Base-by-base conservation (phyloP, 352 stramenopile species). In the Phytophthora boehmeriae region DNA sequence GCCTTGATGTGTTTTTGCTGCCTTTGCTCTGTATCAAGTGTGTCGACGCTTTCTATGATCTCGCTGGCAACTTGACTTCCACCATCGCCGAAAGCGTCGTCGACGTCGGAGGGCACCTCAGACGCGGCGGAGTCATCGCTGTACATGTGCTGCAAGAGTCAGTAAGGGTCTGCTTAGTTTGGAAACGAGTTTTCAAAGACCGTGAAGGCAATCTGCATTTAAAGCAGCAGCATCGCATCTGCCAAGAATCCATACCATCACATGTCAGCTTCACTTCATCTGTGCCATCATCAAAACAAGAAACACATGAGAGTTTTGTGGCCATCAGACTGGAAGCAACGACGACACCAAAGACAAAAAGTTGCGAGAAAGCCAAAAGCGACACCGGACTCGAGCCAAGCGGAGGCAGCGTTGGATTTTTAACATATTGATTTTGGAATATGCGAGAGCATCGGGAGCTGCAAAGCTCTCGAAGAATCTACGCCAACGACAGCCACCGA, bases 81-180 rank as follows among this genome's bases (percentile, higher is more conserved):
- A 22, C 66, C 73, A 50, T 61, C 48, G 16, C 46, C 73, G 16
- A 58, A 66, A 48, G 38, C 35, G 17, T 70, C 50, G 36, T 83
- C 73, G 4, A 62, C 63, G 22, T 92, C 83, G 22, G 80, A 89
- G 57, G 75, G 74, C 50, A 92, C 75, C 58, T 92, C 83, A 8
- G 72, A 88, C 10, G 83, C 83, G 1, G 59, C 78, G 64, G 78
- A 89, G 69, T 87, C 80, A 78, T 90, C 83, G 59, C 82, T 92
- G 68, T 89, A 75, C 78, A 90, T 88, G 35, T 27, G 23, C 17
- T 61, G 59, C n/a, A n/a, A n/a, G n/a, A n/a, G n/a, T n/a, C n/a
- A n/a, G n/a, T n/a, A n/a, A 9, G 34, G n/a, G 25, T 30, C 6
- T 8, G 25, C 25, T 30, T 36, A 63, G 39, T 22, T 32, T 23